Evolutionary conservation across 225 moss, liverwort and hornwort genomes (phyloP).

Genomic region (Lunularia cruciata): DNA sequence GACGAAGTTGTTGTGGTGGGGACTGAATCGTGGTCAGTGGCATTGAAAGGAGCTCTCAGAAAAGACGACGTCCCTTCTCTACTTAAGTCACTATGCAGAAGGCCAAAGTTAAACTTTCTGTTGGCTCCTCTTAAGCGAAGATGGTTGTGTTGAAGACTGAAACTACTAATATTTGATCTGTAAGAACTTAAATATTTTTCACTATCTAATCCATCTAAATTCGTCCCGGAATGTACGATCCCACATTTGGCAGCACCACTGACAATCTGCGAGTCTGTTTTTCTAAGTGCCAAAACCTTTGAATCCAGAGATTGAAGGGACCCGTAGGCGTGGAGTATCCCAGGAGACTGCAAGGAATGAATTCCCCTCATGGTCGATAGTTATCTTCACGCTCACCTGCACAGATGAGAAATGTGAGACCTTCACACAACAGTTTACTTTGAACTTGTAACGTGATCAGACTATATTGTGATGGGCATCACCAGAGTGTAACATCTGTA

Average conservation of each 20-base stretch:
- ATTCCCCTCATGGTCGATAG: constrained; percentile 26
- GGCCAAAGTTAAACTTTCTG: constrained; percentile 8
- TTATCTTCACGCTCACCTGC: constrained; percentile 26
- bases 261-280: not conserved
- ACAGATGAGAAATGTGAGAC: too few species aligned
- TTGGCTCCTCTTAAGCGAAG: constrained; percentile 3
- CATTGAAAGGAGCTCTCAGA: constrained; percentile 2
- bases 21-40: constrained; percentile 16
- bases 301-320: constrained; percentile 14
- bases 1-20: constrained; percentile 19
- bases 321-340: constrained; percentile 10
- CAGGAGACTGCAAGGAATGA: constrained; percentile 9
- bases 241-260: not conserved
- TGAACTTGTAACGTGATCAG: not conserved
- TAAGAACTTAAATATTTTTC: constrained; percentile 3
- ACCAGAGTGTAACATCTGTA: not conserved
- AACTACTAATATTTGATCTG: not conserved
- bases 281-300: constrained; percentile 13
- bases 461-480: not conserved
- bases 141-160: constrained; percentile 5
- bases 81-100: constrained; percentile 15
- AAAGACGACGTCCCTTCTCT: not conserved
- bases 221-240: not conserved
- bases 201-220: not conserved
- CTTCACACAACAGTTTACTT: too few species aligned